Conservation (phyloP, 2,329 filamentous ascomycete genomes). For the Colletotrichum ledebouriae region DNA sequence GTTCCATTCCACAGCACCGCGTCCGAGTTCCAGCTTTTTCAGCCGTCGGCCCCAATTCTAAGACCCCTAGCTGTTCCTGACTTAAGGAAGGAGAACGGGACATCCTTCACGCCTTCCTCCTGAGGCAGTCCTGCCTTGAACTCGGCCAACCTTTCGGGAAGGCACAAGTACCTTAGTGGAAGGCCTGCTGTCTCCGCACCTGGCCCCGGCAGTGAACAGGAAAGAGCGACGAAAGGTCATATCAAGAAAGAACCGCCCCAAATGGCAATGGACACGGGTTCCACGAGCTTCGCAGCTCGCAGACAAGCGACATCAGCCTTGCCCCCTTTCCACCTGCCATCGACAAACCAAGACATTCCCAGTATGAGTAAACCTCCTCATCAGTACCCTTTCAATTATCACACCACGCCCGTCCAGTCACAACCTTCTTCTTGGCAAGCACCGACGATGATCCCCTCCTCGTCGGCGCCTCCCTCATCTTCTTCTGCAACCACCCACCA, state of each 20-base stretch:
- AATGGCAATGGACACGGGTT: constrained; percentile 40
- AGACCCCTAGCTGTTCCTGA: constrained; percentile 26
- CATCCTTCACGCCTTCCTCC: background rate
- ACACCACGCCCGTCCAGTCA: constrained; percentile 26
- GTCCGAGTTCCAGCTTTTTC: constrained; percentile 24
- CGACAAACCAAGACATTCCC: constrained; percentile 64
- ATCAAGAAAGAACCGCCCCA: constrained; percentile 10
- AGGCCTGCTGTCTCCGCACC: background rate
- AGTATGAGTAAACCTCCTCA: constrained; percentile 54
- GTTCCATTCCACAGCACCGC: constrained; percentile 28
- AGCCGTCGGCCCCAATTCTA: constrained; percentile 43
- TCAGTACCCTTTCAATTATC: constrained; percentile 41
- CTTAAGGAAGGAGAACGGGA: background rate
- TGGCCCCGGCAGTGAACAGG: background rate
- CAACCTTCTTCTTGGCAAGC: constrained; percentile 31
- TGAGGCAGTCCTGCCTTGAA: background rate
- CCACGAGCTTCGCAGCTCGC: constrained; percentile 77
- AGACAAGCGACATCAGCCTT: constrained; percentile 78
- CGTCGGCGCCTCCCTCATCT: constrained; percentile 46
- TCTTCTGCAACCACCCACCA: constrained; percentile 64
- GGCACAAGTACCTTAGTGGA: constrained; percentile 2
- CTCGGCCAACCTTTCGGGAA: constrained; percentile 16
- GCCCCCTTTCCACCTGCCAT: constrained; percentile 77
- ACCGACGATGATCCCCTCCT: constrained; percentile 30
- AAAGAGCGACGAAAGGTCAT: constrained; percentile 33